Evolutionary conservation across 108 stramenopile species (phyloP).

Genomic region (Skeletonema menzelii): DNA sequence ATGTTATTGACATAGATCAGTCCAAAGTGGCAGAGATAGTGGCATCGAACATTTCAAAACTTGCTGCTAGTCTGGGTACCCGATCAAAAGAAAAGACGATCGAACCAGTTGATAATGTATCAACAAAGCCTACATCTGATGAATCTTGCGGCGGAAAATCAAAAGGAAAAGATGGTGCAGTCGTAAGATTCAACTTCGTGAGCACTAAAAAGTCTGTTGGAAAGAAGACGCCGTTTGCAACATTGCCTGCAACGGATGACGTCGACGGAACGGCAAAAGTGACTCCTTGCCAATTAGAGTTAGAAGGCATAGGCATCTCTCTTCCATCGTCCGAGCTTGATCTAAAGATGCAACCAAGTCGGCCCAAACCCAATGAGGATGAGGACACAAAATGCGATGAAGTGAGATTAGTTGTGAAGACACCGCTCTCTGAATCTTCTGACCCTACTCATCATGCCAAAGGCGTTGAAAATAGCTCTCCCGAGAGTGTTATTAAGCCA

Average conservation of each 20-base stretch:
- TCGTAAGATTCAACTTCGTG: background rate
- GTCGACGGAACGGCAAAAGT: background rate
- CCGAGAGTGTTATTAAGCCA: conserved; percentile 43
- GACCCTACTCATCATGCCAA: conserved; percentile 30
- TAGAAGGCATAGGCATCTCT: background rate
- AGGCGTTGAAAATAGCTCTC: conserved; percentile 19
- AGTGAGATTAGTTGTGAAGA: background rate
- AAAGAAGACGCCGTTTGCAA: background rate
- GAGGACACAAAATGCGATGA: background rate
- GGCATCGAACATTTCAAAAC: conserved; percentile 32
- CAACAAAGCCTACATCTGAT: background rate
- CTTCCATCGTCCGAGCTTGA: background rate
- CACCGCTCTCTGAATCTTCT: conserved; percentile 25
- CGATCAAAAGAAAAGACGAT: background rate
- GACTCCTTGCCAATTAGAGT: background rate
- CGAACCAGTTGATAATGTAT: background rate
- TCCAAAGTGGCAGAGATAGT: conserved; percentile 20
- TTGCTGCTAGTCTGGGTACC: conserved; percentile 14
- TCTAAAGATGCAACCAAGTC: background rate
- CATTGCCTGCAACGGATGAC: background rate
- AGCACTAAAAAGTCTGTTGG: background rate
- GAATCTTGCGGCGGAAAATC: background rate
- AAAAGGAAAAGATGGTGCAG: background rate
- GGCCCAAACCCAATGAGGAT: background rate
- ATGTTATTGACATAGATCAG: conserved; percentile 11